Conservation (phyloP, 441 rosid species). For the Erodium trifolium region DNA sequence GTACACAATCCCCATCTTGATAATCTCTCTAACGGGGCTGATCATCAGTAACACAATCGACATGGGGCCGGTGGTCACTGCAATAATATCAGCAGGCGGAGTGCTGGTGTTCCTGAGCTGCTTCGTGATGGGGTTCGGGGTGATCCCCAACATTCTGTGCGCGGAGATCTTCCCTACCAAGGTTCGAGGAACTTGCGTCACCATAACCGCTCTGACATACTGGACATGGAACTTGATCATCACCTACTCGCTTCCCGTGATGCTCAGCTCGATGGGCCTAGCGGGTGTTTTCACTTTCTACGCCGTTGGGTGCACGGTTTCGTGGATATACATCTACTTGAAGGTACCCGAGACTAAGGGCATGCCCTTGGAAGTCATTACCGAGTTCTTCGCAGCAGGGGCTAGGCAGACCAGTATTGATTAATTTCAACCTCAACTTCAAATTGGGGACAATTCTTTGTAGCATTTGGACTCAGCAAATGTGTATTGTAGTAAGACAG, state of each 20-base stretch:
- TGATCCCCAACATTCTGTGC: conserved; percentile 44
- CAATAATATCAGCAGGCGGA: conserved; percentile 31
- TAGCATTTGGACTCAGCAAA: too few relatives aligned
- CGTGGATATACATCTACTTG: conserved; percentile 23
- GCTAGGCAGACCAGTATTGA: background rate
- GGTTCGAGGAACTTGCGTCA: conserved; percentile 59
- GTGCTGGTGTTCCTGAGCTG: conserved; percentile 39
- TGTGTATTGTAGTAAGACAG: too few relatives aligned
- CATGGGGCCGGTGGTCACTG: conserved; percentile 25
- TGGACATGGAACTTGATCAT: conserved; percentile 55
- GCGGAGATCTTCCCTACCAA: conserved; percentile 55
- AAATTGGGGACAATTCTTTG: too few relatives aligned
- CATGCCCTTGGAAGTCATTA: conserved; percentile 31
- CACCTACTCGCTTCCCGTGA: conserved; percentile 40
- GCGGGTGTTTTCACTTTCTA: conserved; percentile 40
- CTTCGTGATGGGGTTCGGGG: conserved; percentile 55
- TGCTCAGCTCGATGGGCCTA: conserved; percentile 41
- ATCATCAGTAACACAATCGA: conserved; percentile 31
- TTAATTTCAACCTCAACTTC: too few relatives aligned
- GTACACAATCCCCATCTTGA: conserved; percentile 39
- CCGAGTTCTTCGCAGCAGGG: conserved; percentile 29
- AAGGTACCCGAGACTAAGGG: conserved; percentile 32
- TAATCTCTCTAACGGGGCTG: conserved; percentile 29
- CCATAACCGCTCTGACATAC: conserved; percentile 57
- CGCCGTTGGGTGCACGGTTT: conserved; percentile 20